Base-by-base conservation (phyloP, 768 basidiomycete species). In the Mrakia gelida region DNA sequence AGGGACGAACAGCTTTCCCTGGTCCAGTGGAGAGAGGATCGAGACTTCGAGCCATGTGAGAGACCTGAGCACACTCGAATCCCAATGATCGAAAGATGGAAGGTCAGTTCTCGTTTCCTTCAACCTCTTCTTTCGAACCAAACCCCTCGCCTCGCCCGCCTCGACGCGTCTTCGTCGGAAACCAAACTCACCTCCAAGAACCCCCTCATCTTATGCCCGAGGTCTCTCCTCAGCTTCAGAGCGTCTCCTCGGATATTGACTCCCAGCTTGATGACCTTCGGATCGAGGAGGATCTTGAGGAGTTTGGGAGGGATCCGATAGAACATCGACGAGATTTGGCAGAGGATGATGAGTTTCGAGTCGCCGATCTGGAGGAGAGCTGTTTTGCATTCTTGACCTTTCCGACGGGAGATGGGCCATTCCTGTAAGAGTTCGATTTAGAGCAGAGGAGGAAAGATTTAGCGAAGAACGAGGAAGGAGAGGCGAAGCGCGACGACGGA, bases 211-310 rank as follows among this genome's bases (percentile, higher is more conserved):
- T 45, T 61, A 15, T 30, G n/a, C 1, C 71, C 71, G 43, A 78
- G 74, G 45, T 78, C 77, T 16, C 77, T 41, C 49, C 41, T 65
- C 45, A 78, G 77, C 49, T 78, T 78, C 32, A 73, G 23, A 1
- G 72, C 72, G 49, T 78, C 77, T 34, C 63, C 63, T 49, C 77
- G 49, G n/a, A 78, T 73, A 49, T 78, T 78, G 63, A 78, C 77
- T 3, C 77, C 77, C 34, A 73, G 63, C 71, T 73, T 63, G 32
- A 78, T 54, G 18, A 38, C 56, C 2, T 67, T 49, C 15, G 77
- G 73, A 15, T 62, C 61, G 13, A n/a, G 23, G n/a, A 78, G 49
- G 45, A 73, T 68, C 18, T 71, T 18, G 38, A 78, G 45, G 0
- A 78, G 56, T 5, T 28, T 10, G 9, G 61, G 61, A 15, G 77